Base-by-base conservation (phyloP, 2,329 filamentous ascomycete species). In the Juglanconis sp. region DNA sequence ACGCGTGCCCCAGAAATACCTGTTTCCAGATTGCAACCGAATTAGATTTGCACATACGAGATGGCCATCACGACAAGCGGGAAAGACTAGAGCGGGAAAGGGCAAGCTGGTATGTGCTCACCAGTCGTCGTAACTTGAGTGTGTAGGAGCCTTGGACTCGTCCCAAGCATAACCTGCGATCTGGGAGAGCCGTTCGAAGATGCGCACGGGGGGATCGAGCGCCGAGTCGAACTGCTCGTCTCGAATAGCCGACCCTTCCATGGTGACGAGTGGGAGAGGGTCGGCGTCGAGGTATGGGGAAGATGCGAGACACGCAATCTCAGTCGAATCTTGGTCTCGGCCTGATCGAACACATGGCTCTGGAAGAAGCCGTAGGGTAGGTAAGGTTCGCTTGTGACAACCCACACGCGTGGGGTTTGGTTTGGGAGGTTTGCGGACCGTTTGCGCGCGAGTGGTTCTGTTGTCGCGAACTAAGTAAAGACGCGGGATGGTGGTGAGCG, bases 41-140 rank as follows among this genome's bases (percentile, higher is more conserved):
- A 66, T 65, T 49, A 63, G 60, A 64, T 57, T 17, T 35, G 36
- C 11, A 11, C 44, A 56, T 13, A 17, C 46, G 32, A 48, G 17
- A 13, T 17, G 10, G 24, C 46, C 2, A 32, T 46, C 42, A 13
- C 8, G 5, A 7, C n/a, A 10, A 10, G 7, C 31, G 17, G 47
- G 30, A 50, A 47, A 56, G 17, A n/a, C 35, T 32, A 3, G 35
- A 44, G 32, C 17, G 55, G 36, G 31, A 46, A 24, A 30, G 31
- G 24, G 10, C 13, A 31, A 35, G 13, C 11, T 17, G 44, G 51
- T 46, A 11, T 58, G 34, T 6, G 68, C 75, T 68, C 77, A 87
- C 92, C 93, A 98, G 77, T 93, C 92, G 73, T 96, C 92, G 75
- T 96, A 97, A 68, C 87, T 91, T 54, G 84, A 83, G 70, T 87